Evolutionary conservation across 345 rosid species (phyloP).

Genomic region (Crucihimalaya himalaica): DNA sequence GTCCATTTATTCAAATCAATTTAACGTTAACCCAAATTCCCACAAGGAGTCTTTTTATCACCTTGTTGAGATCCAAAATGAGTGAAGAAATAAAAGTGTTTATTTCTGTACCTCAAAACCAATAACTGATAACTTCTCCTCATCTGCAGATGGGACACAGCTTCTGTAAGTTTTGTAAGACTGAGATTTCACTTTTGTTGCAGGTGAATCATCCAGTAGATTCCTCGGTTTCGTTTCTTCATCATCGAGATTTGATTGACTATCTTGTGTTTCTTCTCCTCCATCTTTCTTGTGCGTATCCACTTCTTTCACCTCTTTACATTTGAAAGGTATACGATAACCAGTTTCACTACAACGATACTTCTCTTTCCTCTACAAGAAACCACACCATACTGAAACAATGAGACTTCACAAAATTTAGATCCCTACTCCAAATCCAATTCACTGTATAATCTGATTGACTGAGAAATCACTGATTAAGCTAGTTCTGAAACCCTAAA

Average conservation of each 20-base stretch:
- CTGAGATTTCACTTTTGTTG: constrained; percentile 42
- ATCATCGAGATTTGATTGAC: constrained; percentile 44
- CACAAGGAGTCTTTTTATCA: background rate
- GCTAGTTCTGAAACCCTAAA: background rate
- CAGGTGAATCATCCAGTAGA: constrained; percentile 51
- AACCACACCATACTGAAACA: background rate
- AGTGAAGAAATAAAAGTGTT: background rate
- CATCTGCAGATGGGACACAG: constrained; percentile 69
- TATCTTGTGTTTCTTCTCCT: constrained; percentile 43
- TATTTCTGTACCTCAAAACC: constrained; percentile 81
- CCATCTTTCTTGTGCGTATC: constrained; percentile 29
- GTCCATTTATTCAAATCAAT: constrained; percentile 33
- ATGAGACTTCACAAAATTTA: background rate
- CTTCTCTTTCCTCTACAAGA: constrained; percentile 57
- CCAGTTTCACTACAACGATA: constrained; percentile 96
- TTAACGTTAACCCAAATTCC: background rate
- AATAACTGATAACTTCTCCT: constrained; percentile 73
- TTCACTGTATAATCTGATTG: background rate
- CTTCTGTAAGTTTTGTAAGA: constrained; percentile 80
- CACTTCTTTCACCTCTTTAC: constrained; percentile 51
- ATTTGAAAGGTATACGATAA: constrained; percentile 84
- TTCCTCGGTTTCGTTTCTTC: constrained; percentile 44
- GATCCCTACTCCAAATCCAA: background rate
- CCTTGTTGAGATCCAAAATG: background rate
- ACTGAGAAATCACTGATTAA: background rate